Evolutionary conservation across 176 grass and related monocot species (phyloP).

Genomic region (Dactylis glomerata): DNA sequence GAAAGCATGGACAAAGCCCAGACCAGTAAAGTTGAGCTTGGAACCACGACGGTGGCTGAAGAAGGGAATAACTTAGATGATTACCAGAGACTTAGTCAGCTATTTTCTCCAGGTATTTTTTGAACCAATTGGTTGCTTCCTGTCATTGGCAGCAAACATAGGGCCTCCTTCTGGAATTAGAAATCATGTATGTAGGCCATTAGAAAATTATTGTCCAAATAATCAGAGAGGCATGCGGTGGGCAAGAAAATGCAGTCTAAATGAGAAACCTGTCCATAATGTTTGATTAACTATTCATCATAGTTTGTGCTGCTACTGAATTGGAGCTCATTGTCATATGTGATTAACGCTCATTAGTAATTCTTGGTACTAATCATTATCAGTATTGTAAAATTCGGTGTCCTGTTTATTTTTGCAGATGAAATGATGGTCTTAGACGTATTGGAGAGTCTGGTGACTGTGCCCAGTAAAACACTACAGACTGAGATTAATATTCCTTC

Average conservation of each 20-base stretch:
- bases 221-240: not conserved
- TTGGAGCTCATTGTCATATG: not conserved
- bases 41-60: slow-evolving; percentile 7
- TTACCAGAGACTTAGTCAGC: not conserved
- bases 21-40: slow-evolving; percentile 26
- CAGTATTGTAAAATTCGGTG: not conserved
- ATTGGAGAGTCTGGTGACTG: slow-evolving; percentile 47
- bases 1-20: slow-evolving; percentile 12
- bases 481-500: slow-evolving; percentile 29
- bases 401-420: slow-evolving; percentile 39
- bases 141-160: not conserved
- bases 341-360: not conserved
- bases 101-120: slow-evolving; percentile 50
- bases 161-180: slow-evolving; percentile 10
- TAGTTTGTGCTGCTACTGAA: slow-evolving; percentile 4
- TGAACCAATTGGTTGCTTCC: not conserved
- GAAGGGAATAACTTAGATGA: slow-evolving; percentile 15
- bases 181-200: not conserved
- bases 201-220: not conserved
- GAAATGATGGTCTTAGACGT: slow-evolving; percentile 55
- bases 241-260: not conserved
- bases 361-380: slow-evolving; percentile 5
- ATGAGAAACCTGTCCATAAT: not conserved
- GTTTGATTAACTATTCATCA: slow-evolving; percentile 1
- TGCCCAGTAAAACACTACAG: slow-evolving; percentile 28